A percentile compares a stretch with the other conserved stretches of the same genome.
Conservation (phyloP, 352 stramenopile genomes). For the Pythium coloratum region DNA sequence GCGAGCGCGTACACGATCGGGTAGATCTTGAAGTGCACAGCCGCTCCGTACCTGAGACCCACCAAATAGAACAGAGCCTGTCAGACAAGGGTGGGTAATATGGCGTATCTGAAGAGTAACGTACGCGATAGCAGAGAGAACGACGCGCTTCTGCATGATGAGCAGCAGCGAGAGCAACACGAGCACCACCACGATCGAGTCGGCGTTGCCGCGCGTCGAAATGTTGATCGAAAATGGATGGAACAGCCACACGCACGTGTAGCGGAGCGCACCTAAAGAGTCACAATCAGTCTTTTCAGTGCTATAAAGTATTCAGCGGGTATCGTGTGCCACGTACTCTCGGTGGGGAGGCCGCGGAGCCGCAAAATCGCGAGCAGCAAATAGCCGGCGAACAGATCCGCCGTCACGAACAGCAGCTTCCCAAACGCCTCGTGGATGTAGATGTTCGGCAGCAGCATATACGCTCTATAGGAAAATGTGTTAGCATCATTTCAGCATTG, state of each 20-base stretch:
- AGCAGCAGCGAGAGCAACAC: constrained; percentile 91
- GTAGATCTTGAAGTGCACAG: constrained; percentile 99
- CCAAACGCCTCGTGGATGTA: constrained; percentile 82
- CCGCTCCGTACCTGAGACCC: constrained; percentile 87
- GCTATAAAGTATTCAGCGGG: not conserved
- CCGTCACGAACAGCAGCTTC: constrained; percentile 96
- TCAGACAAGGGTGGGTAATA: not conserved
- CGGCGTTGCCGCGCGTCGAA: constrained; percentile 97
- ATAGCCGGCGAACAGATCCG: constrained; percentile 92
- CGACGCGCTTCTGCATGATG: constrained; percentile 78
- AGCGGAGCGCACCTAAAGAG: constrained; percentile 52
- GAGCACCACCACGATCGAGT: constrained; percentile 93
- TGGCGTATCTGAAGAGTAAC: constrained; percentile 7
- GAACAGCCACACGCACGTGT: constrained; percentile 94
- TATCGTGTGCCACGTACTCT: constrained; percentile 13
- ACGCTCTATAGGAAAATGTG: constrained; percentile 38
- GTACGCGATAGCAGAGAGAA: constrained; percentile 69
- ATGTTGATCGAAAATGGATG: constrained; percentile 99
- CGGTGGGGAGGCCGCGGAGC: constrained; percentile 51
- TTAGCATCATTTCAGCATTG: not conserved
- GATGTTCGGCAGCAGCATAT: constrained; percentile 74
- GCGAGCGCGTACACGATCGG: constrained; percentile 96
- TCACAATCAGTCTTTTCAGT: not conserved
- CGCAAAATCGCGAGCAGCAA: constrained; percentile 88
- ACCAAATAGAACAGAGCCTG: not conserved